A percentile compares a stretch with the other conserved stretches of the same genome.
Conservation (phyloP, 495 filamentous ascomycete genomes). For the Penicillium mononematosum region DNA sequence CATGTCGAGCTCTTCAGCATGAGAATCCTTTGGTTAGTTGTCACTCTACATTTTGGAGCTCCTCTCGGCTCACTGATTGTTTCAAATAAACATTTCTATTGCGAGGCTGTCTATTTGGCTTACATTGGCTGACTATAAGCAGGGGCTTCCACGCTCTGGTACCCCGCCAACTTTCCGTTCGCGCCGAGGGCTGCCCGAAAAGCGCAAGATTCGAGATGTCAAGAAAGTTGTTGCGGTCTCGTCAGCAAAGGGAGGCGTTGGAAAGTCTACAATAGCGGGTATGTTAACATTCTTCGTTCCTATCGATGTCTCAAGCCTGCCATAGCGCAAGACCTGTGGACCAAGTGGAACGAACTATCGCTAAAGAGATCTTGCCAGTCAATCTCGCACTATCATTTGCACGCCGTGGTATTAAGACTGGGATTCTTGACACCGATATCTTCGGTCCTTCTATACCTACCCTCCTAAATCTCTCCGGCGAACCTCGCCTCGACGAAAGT, state of each 20-base stretch:
- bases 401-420: conserved; percentile 71
- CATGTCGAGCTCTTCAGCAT: conserved; percentile 64
- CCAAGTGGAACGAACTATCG: not conserved
- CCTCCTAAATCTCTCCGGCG: conserved; percentile 72
- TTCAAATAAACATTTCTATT: not conserved
- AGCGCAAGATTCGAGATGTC: conserved; percentile 75
- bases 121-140: not conserved
- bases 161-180: conserved; percentile 70
- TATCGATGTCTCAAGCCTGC: not conserved
- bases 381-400: conserved; percentile 88
- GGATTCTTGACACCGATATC: conserved; percentile 93
- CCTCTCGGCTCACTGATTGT: not conserved
- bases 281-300: conserved; percentile 6
- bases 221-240: conserved; percentile 87
- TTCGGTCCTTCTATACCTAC: conserved; percentile 96
- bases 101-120: not conserved
- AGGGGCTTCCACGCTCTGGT: conserved; percentile 82
- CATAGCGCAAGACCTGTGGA: not conserved
- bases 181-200: conserved; percentile 79
- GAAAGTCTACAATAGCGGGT: conserved; percentile 92
- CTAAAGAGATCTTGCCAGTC: conserved; percentile 43
- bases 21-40: conserved; percentile 80
- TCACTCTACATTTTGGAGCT: not conserved
- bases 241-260: conserved; percentile 94
- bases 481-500: conserved; percentile 68